phyloP scores from a whole-genome alignment of 2,329 filamentous ascomycete species.

The Blastomyces percursus region DNA sequence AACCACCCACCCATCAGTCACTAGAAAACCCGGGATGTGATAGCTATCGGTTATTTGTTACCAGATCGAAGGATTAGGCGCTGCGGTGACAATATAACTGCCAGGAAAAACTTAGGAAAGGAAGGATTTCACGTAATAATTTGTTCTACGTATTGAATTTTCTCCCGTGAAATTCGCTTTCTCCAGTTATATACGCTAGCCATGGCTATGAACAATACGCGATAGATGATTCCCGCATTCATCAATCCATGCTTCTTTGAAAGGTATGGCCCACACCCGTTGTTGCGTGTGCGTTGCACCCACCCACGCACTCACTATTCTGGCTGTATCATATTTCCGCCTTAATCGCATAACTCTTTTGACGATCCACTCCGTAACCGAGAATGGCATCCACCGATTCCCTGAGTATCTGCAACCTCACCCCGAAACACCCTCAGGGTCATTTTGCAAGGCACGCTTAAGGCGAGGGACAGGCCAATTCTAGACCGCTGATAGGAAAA shows the following conservation, averaged over 20 bases:
- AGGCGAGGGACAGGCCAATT: neutral
- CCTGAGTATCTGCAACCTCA: neutral
- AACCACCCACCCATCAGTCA: neutral
- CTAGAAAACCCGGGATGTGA: neutral
- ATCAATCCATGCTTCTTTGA: neutral
- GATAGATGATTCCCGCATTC: neutral
- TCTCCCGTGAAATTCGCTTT: neutral
- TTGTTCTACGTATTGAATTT: neutral
- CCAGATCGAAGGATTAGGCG: neutral
- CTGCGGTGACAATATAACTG: neutral
- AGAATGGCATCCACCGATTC: neutral
- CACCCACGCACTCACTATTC: neutral
- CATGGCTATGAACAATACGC: neutral
- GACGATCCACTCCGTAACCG: neutral
- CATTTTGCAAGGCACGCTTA: neutral
- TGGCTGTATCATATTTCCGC: neutral
- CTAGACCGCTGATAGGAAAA: neutral
- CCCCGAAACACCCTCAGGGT: neutral
- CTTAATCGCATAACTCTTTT: neutral
- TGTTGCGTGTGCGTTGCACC: neutral
- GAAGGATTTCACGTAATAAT: neutral
- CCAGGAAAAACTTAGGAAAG: neutral
- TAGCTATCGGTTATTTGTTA: neutral
- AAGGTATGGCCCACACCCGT: neutral
- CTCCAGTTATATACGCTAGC: neutral